Percentiles rank a stretch among this genome's conserved stretches.
Evolutionary conservation across 2,329 filamentous ascomycete genomes (phyloP).

Genomic region (Neofusicoccum parvum): DNA sequence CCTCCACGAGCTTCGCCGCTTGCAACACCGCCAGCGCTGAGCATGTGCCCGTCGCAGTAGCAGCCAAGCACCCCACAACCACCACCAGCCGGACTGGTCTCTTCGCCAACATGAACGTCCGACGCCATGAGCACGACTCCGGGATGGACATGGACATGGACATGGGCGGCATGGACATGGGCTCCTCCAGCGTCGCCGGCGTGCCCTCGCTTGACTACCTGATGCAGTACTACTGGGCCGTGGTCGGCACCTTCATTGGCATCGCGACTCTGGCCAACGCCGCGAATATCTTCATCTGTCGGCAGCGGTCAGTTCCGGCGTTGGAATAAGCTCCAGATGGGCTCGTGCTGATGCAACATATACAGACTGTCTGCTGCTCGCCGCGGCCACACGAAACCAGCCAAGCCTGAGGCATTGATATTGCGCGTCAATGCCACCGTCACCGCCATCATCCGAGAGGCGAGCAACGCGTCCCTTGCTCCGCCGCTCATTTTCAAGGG

Average conservation of each 20-base stretch:
- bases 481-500: slow-evolving; percentile 36
- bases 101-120: neutral
- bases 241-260: slow-evolving; percentile 49
- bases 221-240: slow-evolving; percentile 57
- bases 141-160: slow-evolving; percentile 33
- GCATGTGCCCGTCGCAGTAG: neutral
- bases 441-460: slow-evolving; percentile 58
- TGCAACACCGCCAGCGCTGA: neutral
- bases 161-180: slow-evolving; percentile 28
- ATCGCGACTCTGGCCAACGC: slow-evolving; percentile 49
- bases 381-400: slow-evolving; percentile 45
- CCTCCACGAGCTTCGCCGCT: neutral
- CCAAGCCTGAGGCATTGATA: slow-evolving; percentile 56
- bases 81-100: neutral
- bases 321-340: neutral
- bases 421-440: slow-evolving; percentile 53
- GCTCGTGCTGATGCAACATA: slow-evolving; percentile 1
- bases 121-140: slow-evolving; percentile 5
- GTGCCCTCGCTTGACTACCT: slow-evolving; percentile 50
- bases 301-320: slow-evolving; percentile 48
- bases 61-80: neutral
- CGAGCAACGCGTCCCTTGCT: slow-evolving; percentile 49
- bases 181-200: slow-evolving; percentile 44
- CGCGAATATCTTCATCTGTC: slow-evolving; percentile 51
- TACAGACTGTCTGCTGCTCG: slow-evolving; percentile 49